Conservation (phyloP, 2,329 filamentous ascomycete genomes). For the Fusarium proliferatum region DNA sequence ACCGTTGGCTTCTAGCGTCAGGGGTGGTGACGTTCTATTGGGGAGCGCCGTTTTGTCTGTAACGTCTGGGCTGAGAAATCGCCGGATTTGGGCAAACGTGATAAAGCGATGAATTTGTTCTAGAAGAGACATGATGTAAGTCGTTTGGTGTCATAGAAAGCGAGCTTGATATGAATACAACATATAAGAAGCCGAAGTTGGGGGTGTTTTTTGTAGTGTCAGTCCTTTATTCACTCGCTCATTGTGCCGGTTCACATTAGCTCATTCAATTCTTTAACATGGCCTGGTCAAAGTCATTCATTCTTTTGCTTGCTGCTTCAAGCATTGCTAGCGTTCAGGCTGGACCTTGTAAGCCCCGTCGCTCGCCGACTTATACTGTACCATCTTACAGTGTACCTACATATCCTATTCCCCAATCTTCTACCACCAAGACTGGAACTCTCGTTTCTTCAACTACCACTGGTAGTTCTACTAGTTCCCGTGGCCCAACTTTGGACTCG, state of each 20-base stretch:
- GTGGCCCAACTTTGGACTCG: not conserved
- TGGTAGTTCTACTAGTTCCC: not conserved
- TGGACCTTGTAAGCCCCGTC: conserved; percentile 31
- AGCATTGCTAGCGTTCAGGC: conserved; percentile 8
- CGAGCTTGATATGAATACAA: conserved; percentile 6
- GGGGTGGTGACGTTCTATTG: conserved; percentile 14
- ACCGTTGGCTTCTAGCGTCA: conserved; percentile 26
- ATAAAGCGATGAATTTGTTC: conserved; percentile 8
- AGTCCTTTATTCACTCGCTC: conserved; percentile 5
- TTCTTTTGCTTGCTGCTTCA: conserved; percentile 24
- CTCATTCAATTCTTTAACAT: conserved; percentile 21
- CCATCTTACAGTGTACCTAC: conserved; percentile 15
- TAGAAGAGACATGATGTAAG: conserved; percentile 19
- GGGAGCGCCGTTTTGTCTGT: conserved; percentile 15
- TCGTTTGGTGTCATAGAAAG: not conserved
- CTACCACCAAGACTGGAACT: not conserved
- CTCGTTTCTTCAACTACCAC: not conserved
- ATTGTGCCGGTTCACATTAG: conserved; percentile 16
- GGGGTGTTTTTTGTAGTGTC: not conserved
- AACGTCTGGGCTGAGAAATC: conserved; percentile 16
- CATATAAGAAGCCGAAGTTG: not conserved
- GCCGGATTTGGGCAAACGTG: conserved; percentile 29
- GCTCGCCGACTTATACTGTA: conserved; percentile 15
- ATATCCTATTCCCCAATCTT: conserved; percentile 19
- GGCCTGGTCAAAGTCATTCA: conserved; percentile 28